These are phyloP conservation scores for Lyophyllum decastes DNA, from an alignment of 768 basidiomycete species.

Conservation along the genomic window DNA sequence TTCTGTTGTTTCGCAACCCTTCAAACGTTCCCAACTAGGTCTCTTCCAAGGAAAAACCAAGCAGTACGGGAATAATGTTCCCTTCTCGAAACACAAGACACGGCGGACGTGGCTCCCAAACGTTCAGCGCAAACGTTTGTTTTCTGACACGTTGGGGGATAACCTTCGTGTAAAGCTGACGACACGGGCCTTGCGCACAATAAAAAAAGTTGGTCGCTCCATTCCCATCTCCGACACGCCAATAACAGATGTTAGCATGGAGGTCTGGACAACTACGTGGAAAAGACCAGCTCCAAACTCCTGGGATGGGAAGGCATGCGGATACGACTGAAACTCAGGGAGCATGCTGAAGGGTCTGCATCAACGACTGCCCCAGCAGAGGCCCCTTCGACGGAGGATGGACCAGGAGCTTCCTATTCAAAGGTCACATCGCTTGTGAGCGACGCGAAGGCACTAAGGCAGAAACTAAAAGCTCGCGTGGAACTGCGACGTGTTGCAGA, in stretches of 20 bases:
- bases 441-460: neutral
- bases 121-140: conserved; percentile 74
- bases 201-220: conserved; percentile 66
- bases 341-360: conserved; percentile 11
- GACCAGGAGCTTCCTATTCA: conserved; percentile 7
- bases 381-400: neutral
- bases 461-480: neutral
- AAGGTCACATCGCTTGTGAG: neutral
- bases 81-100: conserved; percentile 87
- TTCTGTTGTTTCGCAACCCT: conserved; percentile 58
- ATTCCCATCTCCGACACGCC: neutral
- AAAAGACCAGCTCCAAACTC: conserved; percentile 41
- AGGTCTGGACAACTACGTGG: conserved; percentile 72
- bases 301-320: conserved; percentile 48
- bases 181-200: conserved; percentile 74
- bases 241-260: conserved; percentile 45
- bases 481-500: neutral
- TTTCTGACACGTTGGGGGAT: conserved; percentile 62
- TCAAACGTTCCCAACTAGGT: conserved; percentile 80
- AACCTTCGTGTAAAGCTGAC: conserved; percentile 71
- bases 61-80: conserved; percentile 86
- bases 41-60: conserved; percentile 83
- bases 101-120: conserved; percentile 89
- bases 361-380: neutral
- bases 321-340: conserved; percentile 41